Base-by-base conservation (phyloP, 2,329 filamentous ascomycete species). In the Xylogone sp. region DNA sequence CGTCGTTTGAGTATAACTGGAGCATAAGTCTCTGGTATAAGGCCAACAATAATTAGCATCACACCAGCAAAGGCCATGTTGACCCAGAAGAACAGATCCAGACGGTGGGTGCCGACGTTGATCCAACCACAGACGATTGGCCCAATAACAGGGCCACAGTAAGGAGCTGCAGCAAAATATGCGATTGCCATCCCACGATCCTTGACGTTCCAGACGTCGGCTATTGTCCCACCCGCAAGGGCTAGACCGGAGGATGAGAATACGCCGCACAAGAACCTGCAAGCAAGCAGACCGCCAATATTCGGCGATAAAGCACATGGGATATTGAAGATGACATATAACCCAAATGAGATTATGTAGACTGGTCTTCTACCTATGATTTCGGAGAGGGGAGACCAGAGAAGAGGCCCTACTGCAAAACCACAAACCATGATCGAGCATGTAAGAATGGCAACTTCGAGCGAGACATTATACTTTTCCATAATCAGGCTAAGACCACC, bases 141-240 rank as follows among this genome's bases (percentile, higher is more conserved):
- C 0, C 85, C 82, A 62, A 79, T 46, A 69, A 73, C 79, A 0
- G 85, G 82, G 1, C 84, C 84, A 53, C 87, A 71, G 64, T 86
- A 86, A 1, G 84, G 83, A 1, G 82, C 81, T 6, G 81, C 75
- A n/a, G 83, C 81, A 59, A 87, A 88, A 31, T 85, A 63, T 21
- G 79, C 77, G 53, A 82, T 76, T 0, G 83, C 84, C 21, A 75
- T 62, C 3, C 80, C 79, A 54, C 80, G 68, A 45, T 81, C 68
- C 2, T 44, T 42, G 5, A 44, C 29, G 3, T 21, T 63, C 68
- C 54, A 64, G 61, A 51, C 42, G 66, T 48, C 68, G 68, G 76
- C 75, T 43, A 81, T 76, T 1, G 76, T 75, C 10, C 78, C 77
- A 21, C 74, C 75, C 4, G 76, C 77, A 45, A 80, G 74, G 1